Base-by-base conservation (phyloP, 177 flowering plant species). In the Vitis hybrid region DNA sequence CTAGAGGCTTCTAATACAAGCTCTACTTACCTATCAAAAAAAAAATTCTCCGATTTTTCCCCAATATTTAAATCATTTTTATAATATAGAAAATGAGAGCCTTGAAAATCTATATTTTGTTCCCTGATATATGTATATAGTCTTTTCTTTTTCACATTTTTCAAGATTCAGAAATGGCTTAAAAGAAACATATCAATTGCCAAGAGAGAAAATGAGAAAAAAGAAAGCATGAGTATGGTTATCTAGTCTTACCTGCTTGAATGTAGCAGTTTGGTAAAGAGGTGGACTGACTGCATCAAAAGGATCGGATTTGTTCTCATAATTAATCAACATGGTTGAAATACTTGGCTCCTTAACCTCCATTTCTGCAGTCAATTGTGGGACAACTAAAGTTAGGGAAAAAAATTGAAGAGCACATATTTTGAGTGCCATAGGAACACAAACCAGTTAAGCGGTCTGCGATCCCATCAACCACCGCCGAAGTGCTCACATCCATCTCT, bases 211-310 rank as follows among this genome's bases (percentile, higher is more conserved):
- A 34, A 32, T 6, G 19, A 60, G 19, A 45, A 39, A 30, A 15
- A 51, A 18, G 72, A 19, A 63, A 15, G 21, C 1, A 49, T 1
- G 8, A 56, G 30, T 48, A 50, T 2, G 18, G 11, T 7, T 26
- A 26, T 15, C 39, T 7, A 64, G 6, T 50, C 56, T 62, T 75
- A 89, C 98, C 92, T 93, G 99, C 86, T 95, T 95, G 81, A 93
- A 95, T 51, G 99, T 95, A 48, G 99, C 97, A 34, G 99, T 93
- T 68, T 93, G 98, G 75, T 95, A 95, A 65, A 95, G 82, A 45
- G 99, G 97, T 7, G 92, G 81, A 69, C 97, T 93, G 51, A 88
- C 75, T 15, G 99, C 91, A 75, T 66, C 82, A 76, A 78, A 95
- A 11, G 98, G 98, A 87, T 95, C 99, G 68, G 86, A 89, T 15